Evolutionary conservation across 768 basidiomycete species (phyloP).

Genomic region (Panellus pusillus): DNA sequence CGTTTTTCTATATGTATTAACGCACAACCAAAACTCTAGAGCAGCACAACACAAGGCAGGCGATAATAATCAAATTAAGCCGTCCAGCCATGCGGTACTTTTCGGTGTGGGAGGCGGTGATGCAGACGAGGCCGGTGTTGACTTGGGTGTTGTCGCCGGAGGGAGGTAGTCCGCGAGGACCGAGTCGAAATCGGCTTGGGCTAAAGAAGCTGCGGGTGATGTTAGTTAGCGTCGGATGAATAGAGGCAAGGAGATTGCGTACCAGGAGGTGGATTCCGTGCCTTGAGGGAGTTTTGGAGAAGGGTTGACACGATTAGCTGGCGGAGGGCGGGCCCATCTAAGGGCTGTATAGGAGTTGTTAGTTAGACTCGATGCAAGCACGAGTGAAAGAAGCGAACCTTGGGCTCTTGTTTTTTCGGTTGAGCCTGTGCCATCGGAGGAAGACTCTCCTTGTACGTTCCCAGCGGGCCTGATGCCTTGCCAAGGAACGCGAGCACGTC

Average conservation of each 20-base stretch:
- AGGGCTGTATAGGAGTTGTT: constrained; percentile 32
- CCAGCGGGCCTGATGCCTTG: constrained; percentile 73
- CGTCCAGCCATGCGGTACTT: constrained; percentile 22
- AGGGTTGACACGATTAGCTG: constrained; percentile 63
- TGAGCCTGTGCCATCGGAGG: constrained; percentile 33
- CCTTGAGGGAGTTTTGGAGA: constrained; percentile 54
- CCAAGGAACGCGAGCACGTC: constrained; percentile 89
- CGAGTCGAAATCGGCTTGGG: constrained; percentile 65
- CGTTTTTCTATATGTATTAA: too few species aligned
- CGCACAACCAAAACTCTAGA: too few species aligned
- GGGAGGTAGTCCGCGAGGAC: constrained; percentile 75
- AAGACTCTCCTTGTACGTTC: constrained; percentile 61
- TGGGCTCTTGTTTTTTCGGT: constrained; percentile 37
- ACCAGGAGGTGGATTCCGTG: constrained; percentile 47
- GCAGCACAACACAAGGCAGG: not conserved
- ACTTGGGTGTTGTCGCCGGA: constrained; percentile 24
- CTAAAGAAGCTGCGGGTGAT: constrained; percentile 36
- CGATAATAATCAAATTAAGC: constrained; percentile 11
- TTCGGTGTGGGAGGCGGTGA: constrained; percentile 20
- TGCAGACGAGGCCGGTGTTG: constrained; percentile 13
- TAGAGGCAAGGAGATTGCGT: constrained; percentile 8
- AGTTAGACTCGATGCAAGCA: not conserved
- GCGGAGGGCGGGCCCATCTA: constrained; percentile 68
- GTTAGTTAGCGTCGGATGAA: constrained; percentile 10
- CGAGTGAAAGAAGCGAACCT: constrained; percentile 30